Conservation (phyloP, 495 filamentous ascomycete genomes). For the Daldinia loculata region DNA sequence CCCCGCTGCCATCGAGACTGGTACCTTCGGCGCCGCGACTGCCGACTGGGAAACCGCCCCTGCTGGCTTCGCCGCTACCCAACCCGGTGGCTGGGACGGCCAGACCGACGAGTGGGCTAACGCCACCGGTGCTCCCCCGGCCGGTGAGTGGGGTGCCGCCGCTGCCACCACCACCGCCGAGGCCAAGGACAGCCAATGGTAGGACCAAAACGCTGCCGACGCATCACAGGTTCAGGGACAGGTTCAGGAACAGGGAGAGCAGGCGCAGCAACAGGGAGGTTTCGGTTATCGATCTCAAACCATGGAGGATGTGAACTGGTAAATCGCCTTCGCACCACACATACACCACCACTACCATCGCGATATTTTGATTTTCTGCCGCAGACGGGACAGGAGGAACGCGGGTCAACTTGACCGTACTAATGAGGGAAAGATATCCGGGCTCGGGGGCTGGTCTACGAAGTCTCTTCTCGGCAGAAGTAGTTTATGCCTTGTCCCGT, state of each 20-base stretch:
- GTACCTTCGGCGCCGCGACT: slow-evolving; percentile 68
- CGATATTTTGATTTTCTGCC: slow-evolving; percentile 18
- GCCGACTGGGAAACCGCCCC: slow-evolving; percentile 77
- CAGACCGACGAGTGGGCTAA: slow-evolving; percentile 56
- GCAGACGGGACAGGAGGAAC: not conserved
- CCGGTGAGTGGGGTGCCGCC: slow-evolving; percentile 71
- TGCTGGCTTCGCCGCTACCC: slow-evolving; percentile 69
- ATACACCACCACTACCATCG: slow-evolving; percentile 2
- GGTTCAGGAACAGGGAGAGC: not conserved
- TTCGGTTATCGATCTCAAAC: not conserved
- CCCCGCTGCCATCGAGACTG: slow-evolving; percentile 75
- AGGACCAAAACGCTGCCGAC: slow-evolving; percentile 47
- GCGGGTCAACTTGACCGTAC: slow-evolving; percentile 70
- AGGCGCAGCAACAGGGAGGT: not conserved
- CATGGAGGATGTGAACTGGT: not conserved
- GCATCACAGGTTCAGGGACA: not conserved
- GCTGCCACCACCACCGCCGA: slow-evolving; percentile 51
- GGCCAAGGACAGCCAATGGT: slow-evolving; percentile 70
- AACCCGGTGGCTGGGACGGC: slow-evolving; percentile 79
- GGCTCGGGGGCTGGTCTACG: slow-evolving; percentile 2
- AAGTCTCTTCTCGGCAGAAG: slow-evolving; percentile 13
- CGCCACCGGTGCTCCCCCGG: slow-evolving; percentile 54
- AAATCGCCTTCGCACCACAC: slow-evolving; percentile 9
- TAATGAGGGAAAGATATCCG: slow-evolving; percentile 98
- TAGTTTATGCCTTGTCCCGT: slow-evolving; percentile 42